A percentile compares a stretch with the other conserved stretches of the same genome.
These are phyloP conservation scores for Penicillium rolfsii DNA, from an alignment of 2,329 filamentous ascomycete genomes.

Conservation along the genomic window DNA sequence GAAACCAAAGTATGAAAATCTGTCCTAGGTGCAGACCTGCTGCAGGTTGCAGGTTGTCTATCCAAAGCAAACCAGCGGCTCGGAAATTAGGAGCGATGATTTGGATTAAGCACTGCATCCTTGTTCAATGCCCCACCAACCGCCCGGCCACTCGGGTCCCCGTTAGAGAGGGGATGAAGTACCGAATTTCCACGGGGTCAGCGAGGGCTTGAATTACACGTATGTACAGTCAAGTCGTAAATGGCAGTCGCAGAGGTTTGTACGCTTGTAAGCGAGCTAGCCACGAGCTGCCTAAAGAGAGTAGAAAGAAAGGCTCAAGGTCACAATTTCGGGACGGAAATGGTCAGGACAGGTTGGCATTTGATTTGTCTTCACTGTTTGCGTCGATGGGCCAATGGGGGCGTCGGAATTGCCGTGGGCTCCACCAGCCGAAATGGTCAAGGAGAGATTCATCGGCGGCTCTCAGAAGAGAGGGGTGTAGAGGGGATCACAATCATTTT, in stretches of 20 bases:
- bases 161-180: not conserved
- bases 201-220: not conserved
- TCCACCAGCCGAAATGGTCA: slow-evolving; percentile 16
- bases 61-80: slow-evolving; percentile 6
- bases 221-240: no score
- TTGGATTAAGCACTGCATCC: slow-evolving; percentile 37
- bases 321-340: not conserved
- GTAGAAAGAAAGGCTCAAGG: not conserved
- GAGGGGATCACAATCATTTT: not conserved
- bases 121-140: slow-evolving; percentile 31
- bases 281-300: not conserved
- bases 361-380: slow-evolving; percentile 10
- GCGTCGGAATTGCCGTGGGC: slow-evolving; percentile 9
- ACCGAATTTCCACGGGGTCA: not conserved
- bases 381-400: slow-evolving; percentile 14
- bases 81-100: slow-evolving; percentile 14
- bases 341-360: not conserved
- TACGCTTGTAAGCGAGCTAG: slow-evolving; percentile 1
- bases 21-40: not conserved
- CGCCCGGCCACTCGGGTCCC: slow-evolving; percentile 22
- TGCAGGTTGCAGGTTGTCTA: not conserved
- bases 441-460: slow-evolving; percentile 1
- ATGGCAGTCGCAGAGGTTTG: not conserved
- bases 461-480: not conserved
- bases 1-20: not conserved